Conservation (phyloP, 805 yeast genomes). For the Gaillardinia entomophila region DNA sequence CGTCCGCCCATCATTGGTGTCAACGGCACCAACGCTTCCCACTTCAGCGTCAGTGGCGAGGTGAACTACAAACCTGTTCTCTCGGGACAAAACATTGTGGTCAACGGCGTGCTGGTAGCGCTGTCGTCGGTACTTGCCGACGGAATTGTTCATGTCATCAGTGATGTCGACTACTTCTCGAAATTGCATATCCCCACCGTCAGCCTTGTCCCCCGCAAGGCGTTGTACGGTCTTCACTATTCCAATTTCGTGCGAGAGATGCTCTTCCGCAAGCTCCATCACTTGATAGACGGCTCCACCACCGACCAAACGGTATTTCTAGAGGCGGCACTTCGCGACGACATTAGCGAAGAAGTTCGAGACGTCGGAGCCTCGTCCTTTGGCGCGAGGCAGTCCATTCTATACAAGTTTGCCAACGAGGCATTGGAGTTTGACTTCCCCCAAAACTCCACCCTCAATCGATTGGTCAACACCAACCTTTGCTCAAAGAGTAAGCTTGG, state of each 20-base stretch:
- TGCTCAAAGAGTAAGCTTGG: slow-evolving; percentile 58
- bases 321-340: slow-evolving; percentile 31
- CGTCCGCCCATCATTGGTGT: slow-evolving; percentile 21
- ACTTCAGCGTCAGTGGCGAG: slow-evolving; percentile 5
- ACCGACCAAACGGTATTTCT: slow-evolving; percentile 60
- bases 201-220: slow-evolving; percentile 27
- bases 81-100: slow-evolving; percentile 5
- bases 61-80: slow-evolving; percentile 9
- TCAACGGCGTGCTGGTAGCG: slow-evolving; percentile 15
- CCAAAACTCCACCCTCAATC: slow-evolving; percentile 9
- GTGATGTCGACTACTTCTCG: slow-evolving; percentile 12
- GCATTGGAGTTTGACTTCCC: slow-evolving; percentile 23
- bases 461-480: slow-evolving; percentile 44
- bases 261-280: slow-evolving; percentile 49
- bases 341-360: slow-evolving; percentile 16
- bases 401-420: slow-evolving; percentile 62
- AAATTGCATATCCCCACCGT: slow-evolving; percentile 15
- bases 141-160: slow-evolving; percentile 31
- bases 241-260: slow-evolving; percentile 66
- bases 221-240: slow-evolving; percentile 40
- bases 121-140: slow-evolving; percentile 18
- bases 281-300: slow-evolving; percentile 50
- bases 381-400: slow-evolving; percentile 28
- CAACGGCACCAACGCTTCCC: slow-evolving; percentile 17
- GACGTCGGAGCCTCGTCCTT: slow-evolving; percentile 11